Percentiles rank a stretch among this genome's conserved stretches.
Conservation (phyloP, 2,329 filamentous ascomycete species). For the Biscogniauxia mediterranea region DNA sequence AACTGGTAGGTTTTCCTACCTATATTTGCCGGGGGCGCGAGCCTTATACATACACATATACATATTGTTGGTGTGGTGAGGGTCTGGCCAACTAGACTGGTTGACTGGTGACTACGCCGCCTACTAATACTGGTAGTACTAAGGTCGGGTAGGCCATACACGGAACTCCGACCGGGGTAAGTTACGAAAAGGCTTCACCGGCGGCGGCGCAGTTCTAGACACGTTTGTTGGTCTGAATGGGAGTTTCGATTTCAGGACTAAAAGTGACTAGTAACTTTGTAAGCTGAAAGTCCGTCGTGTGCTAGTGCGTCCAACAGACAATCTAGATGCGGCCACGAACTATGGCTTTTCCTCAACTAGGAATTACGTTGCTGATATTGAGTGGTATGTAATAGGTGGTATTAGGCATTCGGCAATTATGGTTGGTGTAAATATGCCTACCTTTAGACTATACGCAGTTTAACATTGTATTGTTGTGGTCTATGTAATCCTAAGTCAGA, state of each 20-base stretch:
- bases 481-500: neutral
- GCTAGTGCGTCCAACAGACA: conserved; percentile 2
- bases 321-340: conserved; percentile 1
- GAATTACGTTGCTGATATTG: neutral
- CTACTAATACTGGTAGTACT: too few relatives aligned
- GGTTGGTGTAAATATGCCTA: too few relatives aligned
- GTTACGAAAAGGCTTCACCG: neutral
- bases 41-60: too few relatives aligned
- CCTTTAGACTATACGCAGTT: too few relatives aligned
- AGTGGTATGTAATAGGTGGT: too few relatives aligned
- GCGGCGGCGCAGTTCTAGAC: neutral
- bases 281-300: neutral
- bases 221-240: neutral
- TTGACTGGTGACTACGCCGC: too few relatives aligned
- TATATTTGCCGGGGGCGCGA: too few relatives aligned
- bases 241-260: neutral
- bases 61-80: too few relatives aligned
- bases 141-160: neutral
- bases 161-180: neutral
- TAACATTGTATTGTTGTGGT: too few relatives aligned
- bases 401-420: too few relatives aligned
- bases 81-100: too few relatives aligned
- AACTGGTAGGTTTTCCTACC: too few relatives aligned
- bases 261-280: neutral
- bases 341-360: conserved; percentile 3